Evolutionary conservation across 2,329 filamentous ascomycete genomes (phyloP).

Genomic region (Calonectria honghensis): DNA sequence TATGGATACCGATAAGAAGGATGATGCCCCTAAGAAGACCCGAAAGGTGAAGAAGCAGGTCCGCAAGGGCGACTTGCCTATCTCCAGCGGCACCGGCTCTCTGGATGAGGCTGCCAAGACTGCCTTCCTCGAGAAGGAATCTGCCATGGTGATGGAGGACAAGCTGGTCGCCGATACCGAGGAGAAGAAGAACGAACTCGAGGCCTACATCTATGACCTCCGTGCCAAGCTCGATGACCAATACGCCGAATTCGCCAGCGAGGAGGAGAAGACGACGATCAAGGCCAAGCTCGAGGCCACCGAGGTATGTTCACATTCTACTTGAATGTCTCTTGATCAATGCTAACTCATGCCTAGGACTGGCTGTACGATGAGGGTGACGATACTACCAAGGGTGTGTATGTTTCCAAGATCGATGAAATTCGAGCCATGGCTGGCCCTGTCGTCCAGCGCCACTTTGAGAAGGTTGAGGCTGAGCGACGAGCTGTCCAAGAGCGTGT

Average conservation of each 20-base stretch:
- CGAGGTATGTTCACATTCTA: slow-evolving; percentile 80
- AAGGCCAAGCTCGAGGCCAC: slow-evolving; percentile 86
- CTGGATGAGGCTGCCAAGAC: slow-evolving; percentile 82
- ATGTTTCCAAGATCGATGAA: slow-evolving; percentile 96
- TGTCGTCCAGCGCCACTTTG: slow-evolving; percentile 94
- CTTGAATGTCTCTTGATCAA: neutral
- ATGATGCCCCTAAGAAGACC: slow-evolving; percentile 86
- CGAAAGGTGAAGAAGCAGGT: slow-evolving; percentile 99
- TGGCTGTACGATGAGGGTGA: slow-evolving; percentile 99
- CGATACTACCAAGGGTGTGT: slow-evolving; percentile 94
- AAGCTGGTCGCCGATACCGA: slow-evolving; percentile 99
- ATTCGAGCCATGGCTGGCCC: slow-evolving; percentile 93
- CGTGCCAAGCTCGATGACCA: slow-evolving; percentile 96
- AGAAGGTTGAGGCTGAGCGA: slow-evolving; percentile 93
- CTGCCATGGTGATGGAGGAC: slow-evolving; percentile 96
- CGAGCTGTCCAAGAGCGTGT: slow-evolving; percentile 84
- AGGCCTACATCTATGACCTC: slow-evolving; percentile 97
- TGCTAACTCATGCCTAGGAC: slow-evolving; percentile 76
- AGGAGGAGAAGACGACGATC: slow-evolving; percentile 93
- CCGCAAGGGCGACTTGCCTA: slow-evolving; percentile 94
- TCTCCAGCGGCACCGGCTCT: slow-evolving; percentile 87
- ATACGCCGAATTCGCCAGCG: slow-evolving; percentile 90
- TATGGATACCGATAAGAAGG: slow-evolving; percentile 88
- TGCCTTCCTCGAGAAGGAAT: slow-evolving; percentile 86
- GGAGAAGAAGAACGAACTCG: slow-evolving; percentile 99